Base-by-base conservation (phyloP, 1,284 basidiomycete species). In the Takashimella koratensis region DNA sequence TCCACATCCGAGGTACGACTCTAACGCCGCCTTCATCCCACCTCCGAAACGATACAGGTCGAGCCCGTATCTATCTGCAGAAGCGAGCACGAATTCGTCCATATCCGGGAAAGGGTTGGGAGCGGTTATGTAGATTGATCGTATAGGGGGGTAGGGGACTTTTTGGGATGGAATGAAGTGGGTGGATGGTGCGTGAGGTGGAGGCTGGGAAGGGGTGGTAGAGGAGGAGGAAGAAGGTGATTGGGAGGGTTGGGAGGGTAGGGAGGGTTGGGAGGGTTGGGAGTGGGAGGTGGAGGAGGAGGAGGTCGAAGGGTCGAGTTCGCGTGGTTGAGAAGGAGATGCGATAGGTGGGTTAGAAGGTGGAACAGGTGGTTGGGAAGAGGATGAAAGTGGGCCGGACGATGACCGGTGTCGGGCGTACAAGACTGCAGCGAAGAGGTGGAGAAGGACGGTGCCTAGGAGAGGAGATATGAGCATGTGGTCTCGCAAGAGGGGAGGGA, bases 361-460 rank as follows among this genome's bases (percentile, higher is more conserved):
- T 22, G 13, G 40, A 42, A 20, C 4, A 43, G 3, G 13, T 30
- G 4, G 23, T 41, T 13, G 40, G 36, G 27, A 56, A 47, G 23
- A 12, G 22, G 12, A 25, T 53, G n/a, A n/a, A n/a, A n/a, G n/a
- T n/a, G n/a, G n/a, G n/a, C n/a, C n/a, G n/a, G n/a, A n/a, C n/a
- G n/a, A n/a, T n/a, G n/a, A n/a, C n/a, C n/a, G n/a, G 58, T 74
- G 70, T 27, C 73, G 64, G 19, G 65, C 65, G 51, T 68, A 74
- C 2, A 92, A 77, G 12, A 83, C 83, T 0, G 86, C 89, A 2
- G 86, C 86, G 48, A 90, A 86, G 36, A 98, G 84, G 73, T 97
- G 94, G 3, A 98, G 80, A 21, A 98, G 82, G 11, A 98, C 93
- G 0, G 94, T 98, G 72, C 93, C 92, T 94, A 68, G n/a, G n/a